Percentiles rank a stretch among this genome's conserved stretches.
Evolutionary conservation across 176 grass and related monocot species (phyloP).

Genomic region (Phoenix dactylifera): DNA sequence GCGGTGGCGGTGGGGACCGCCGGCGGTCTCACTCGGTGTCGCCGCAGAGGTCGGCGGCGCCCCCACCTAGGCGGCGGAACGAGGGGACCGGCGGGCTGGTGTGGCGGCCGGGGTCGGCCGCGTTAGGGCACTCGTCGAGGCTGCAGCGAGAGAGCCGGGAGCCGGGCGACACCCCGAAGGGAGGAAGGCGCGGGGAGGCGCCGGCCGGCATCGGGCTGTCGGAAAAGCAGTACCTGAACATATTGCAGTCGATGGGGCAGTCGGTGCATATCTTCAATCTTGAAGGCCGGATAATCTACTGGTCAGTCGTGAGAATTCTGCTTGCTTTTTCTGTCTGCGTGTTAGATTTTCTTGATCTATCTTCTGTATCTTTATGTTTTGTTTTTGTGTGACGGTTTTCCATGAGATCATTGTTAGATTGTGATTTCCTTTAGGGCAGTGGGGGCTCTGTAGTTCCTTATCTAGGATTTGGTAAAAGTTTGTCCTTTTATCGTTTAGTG

Average conservation of each 20-base stretch:
- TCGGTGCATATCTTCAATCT: conserved; percentile 86
- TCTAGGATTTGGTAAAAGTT: too few species aligned
- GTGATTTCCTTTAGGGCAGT: too few species aligned
- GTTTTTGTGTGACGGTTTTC: too few species aligned
- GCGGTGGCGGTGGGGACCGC: conserved; percentile 18
- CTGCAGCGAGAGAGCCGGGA: conserved; percentile 44
- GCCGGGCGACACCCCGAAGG: not conserved
- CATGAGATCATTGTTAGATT: too few species aligned
- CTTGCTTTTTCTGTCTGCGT: conserved; percentile 6
- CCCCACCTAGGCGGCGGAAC: conserved; percentile 15
- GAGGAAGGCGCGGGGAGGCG: not conserved
- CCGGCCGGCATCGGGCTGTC: conserved; percentile 29
- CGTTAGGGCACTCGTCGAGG: conserved; percentile 47
- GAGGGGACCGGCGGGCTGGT: conserved; percentile 10
- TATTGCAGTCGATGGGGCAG: conserved; percentile 77
- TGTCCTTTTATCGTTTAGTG: too few species aligned
- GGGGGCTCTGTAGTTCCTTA: too few species aligned
- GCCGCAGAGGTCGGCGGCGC: conserved; percentile 23
- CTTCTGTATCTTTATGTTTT: too few species aligned
- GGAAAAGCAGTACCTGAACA: conserved; percentile 59
- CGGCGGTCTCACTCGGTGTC: conserved; percentile 75
- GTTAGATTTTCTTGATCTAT: not conserved
- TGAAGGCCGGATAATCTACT: conserved; percentile 83
- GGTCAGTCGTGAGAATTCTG: conserved; percentile 37
- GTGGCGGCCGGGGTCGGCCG: conserved; percentile 31